phyloP scores from a whole-genome alignment of 345 rosid species.

The Rhizophora apiculata region DNA sequence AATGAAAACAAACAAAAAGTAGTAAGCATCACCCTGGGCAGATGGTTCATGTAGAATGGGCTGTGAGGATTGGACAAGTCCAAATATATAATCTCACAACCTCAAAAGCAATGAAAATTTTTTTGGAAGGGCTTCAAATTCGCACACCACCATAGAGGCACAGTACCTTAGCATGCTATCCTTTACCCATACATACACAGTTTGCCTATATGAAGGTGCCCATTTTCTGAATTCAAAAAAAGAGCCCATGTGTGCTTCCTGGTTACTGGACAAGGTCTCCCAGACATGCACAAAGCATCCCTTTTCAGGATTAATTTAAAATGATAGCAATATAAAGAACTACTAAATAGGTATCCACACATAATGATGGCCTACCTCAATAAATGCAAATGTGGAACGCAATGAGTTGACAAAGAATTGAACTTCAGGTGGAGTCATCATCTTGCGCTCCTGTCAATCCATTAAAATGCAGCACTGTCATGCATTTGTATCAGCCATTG shows the following conservation, averaged over 20 bases:
- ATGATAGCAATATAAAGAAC: background rate
- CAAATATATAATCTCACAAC: background rate
- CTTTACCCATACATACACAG: background rate
- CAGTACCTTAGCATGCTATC: too few relatives aligned
- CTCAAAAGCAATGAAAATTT: background rate
- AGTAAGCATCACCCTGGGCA: background rate
- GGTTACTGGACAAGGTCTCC: too few relatives aligned
- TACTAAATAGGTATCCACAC: background rate
- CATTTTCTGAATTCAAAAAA: background rate
- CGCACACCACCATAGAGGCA: background rate
- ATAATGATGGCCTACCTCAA: conserved; percentile 50
- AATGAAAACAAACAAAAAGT: background rate
- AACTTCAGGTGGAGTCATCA: conserved; percentile 69
- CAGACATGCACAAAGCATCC: too few relatives aligned
- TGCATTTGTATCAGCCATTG: conserved; percentile 4
- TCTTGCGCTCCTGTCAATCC: conserved; percentile 74
- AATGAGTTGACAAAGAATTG: conserved; percentile 63
- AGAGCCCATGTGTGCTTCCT: background rate
- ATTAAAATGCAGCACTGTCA: conserved; percentile 21
- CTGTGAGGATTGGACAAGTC: background rate
- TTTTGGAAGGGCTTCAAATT: background rate
- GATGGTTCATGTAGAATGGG: background rate
- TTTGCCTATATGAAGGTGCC: background rate
- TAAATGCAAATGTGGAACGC: conserved; percentile 66
- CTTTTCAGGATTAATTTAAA: background rate